These are phyloP conservation scores for Stellera chamaejasme DNA, from an alignment of 345 rosid genomes.

Conservation along the genomic window DNA sequence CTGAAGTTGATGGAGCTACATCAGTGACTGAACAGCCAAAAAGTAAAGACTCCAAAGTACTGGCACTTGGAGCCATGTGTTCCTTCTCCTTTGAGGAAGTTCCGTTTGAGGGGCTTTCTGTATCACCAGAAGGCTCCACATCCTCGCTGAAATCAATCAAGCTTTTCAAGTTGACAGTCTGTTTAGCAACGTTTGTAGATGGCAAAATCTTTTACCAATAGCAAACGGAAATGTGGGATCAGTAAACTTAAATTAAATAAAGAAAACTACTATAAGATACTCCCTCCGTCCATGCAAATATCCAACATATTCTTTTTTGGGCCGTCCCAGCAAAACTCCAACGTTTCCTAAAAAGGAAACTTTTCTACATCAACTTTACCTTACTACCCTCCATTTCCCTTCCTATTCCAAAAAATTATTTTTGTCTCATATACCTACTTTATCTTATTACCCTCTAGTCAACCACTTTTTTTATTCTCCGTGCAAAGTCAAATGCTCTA, in stretches of 20 bases:
- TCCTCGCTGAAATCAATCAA: conserved; percentile 26
- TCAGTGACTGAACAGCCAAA: conserved; percentile 27
- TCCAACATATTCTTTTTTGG: too few relatives aligned
- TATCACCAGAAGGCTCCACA: conserved; percentile 22
- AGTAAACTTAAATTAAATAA: background rate
- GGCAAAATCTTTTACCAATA: conserved; percentile 32
- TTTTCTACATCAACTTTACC: too few relatives aligned
- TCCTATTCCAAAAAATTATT: too few relatives aligned
- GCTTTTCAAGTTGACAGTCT: conserved; percentile 20
- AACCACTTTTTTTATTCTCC: too few relatives aligned
- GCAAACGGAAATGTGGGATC: background rate
- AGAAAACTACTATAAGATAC: background rate
- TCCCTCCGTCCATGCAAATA: too few relatives aligned
- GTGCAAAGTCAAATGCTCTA: too few relatives aligned
- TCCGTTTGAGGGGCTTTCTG: conserved; percentile 21
- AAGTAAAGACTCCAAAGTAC: conserved; percentile 52
- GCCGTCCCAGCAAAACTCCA: too few relatives aligned
- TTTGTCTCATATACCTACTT: too few relatives aligned
- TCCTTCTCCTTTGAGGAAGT: conserved; percentile 20
- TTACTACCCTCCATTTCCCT: too few relatives aligned
- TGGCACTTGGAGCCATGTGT: conserved; percentile 26
- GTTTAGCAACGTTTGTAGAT: conserved; percentile 18
- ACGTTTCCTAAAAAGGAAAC: too few relatives aligned
- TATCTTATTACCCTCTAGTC: too few relatives aligned
- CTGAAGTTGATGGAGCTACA: conserved; percentile 18